phyloP scores from a whole-genome alignment of 2,329 filamentous ascomycete species.

The Aspergillus novoparasiticus region DNA sequence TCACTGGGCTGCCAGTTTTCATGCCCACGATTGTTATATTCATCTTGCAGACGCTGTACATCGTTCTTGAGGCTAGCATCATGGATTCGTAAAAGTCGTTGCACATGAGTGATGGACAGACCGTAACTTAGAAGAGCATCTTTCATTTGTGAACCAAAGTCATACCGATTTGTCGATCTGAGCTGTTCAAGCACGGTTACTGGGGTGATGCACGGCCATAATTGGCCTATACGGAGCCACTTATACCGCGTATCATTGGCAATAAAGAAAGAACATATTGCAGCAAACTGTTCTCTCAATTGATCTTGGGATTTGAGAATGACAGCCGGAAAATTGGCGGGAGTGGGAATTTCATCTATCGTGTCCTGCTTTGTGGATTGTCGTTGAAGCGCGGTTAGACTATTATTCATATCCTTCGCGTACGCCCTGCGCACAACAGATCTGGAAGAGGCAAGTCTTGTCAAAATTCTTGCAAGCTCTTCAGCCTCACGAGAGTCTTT shows the following conservation, averaged over 20 bases:
- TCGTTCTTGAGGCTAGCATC: conserved; percentile 38
- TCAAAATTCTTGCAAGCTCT: neutral
- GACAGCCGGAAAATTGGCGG: neutral
- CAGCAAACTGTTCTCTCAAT: neutral
- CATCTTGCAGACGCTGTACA: conserved; percentile 41
- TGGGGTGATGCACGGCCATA: neutral
- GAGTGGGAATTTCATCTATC: neutral
- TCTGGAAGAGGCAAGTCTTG: neutral
- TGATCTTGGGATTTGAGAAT: neutral
- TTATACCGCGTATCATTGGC: neutral
- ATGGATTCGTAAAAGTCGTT: conserved; percentile 48
- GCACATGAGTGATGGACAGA: conserved; percentile 43
- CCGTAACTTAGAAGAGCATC: conserved; percentile 44
- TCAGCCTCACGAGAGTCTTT: neutral
- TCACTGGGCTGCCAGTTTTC: conserved; percentile 58
- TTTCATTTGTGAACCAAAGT: conserved; percentile 40
- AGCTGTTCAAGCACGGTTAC: conserved; percentile 48
- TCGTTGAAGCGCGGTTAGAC: neutral
- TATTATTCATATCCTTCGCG: neutral
- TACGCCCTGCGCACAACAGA: neutral
- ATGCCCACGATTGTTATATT: conserved; percentile 55
- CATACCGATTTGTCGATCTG: conserved; percentile 31
- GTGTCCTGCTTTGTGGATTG: neutral
- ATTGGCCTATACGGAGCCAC: neutral
- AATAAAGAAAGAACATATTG: neutral